Conservation (phyloP, 495 filamentous ascomycete species). For the Rusavskia elegans region DNA sequence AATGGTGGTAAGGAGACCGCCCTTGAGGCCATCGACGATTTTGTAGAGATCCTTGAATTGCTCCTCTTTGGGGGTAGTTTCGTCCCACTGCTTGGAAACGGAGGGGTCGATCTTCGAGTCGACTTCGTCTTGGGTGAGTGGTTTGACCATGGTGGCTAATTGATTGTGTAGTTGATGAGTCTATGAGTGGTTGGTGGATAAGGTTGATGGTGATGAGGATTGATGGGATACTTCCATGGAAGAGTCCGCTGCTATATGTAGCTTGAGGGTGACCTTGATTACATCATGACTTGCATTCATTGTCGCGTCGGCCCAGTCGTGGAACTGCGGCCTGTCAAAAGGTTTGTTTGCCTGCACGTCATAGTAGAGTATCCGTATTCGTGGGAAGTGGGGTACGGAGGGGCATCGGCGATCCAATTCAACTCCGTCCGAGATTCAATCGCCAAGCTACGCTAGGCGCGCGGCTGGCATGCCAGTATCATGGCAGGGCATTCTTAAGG, state of each 20-base stretch:
- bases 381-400: too few relatives aligned
- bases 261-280: background rate
- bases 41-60: constrained; percentile 21
- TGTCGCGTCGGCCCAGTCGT: too few relatives aligned
- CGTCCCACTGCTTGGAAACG: constrained; percentile 21
- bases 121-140: constrained; percentile 13
- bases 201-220: background rate
- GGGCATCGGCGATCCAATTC: too few relatives aligned
- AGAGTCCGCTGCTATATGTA: too few relatives aligned
- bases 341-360: background rate
- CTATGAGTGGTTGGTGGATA: background rate
- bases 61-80: constrained; percentile 15
- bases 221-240: background rate
- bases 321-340: background rate
- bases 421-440: background rate
- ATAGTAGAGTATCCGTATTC: background rate
- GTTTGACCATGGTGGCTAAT: constrained; percentile 14
- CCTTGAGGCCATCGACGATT: constrained; percentile 17
- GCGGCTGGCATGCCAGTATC: too few relatives aligned
- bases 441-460: background rate
- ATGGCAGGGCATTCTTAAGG: too few relatives aligned
- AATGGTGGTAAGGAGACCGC: constrained; percentile 18
- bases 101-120: constrained; percentile 20
- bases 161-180: background rate
- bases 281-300: constrained; percentile 4